Percentiles rank a stretch among this genome's conserved stretches.
These are phyloP conservation scores for Talaromyces ruber DNA, from an alignment of 495 filamentous ascomycete genomes.

Conservation along the genomic window DNA sequence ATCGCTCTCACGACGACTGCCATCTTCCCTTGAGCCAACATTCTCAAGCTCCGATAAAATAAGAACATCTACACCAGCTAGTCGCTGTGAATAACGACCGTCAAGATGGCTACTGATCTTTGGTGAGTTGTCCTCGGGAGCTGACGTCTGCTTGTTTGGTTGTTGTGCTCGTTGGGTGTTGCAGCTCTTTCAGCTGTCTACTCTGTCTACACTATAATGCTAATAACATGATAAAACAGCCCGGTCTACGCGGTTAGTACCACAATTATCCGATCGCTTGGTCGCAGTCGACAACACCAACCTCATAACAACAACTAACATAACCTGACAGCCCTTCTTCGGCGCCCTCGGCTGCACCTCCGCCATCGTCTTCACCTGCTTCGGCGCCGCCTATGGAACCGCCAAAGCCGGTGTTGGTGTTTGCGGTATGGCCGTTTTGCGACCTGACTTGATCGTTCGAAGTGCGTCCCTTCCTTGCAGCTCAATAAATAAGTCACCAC, in stretches of 20 bases:
- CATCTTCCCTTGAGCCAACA: background rate
- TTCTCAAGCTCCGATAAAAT: background rate
- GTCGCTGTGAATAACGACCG: slow-evolving; percentile 1
- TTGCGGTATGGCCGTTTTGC: slow-evolving; percentile 92
- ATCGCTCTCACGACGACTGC: background rate
- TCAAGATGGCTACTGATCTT: slow-evolving; percentile 55
- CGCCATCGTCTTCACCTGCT: slow-evolving; percentile 98
- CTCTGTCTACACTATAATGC: background rate
- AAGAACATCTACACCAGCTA: background rate
- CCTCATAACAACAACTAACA: slow-evolving; percentile 15
- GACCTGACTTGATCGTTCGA: slow-evolving; percentile 98
- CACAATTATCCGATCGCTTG: background rate
- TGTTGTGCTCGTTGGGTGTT: background rate
- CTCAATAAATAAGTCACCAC: background rate
- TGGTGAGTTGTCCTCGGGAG: slow-evolving; percentile 45
- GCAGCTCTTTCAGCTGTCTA: no score
- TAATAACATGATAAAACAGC: slow-evolving; percentile 39
- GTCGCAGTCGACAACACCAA: background rate
- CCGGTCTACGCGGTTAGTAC: slow-evolving; percentile 97
- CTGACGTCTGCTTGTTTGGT: background rate
- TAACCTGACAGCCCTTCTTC: slow-evolving; percentile 76
- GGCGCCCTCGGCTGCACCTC: slow-evolving; percentile 98
- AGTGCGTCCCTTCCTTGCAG: slow-evolving; percentile 57
- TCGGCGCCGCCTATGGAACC: slow-evolving; percentile 96
- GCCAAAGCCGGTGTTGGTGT: slow-evolving; percentile 99